Evolutionary conservation across 345 rosid genomes (phyloP).

Genomic region (Gossypioides kirkii): DNA sequence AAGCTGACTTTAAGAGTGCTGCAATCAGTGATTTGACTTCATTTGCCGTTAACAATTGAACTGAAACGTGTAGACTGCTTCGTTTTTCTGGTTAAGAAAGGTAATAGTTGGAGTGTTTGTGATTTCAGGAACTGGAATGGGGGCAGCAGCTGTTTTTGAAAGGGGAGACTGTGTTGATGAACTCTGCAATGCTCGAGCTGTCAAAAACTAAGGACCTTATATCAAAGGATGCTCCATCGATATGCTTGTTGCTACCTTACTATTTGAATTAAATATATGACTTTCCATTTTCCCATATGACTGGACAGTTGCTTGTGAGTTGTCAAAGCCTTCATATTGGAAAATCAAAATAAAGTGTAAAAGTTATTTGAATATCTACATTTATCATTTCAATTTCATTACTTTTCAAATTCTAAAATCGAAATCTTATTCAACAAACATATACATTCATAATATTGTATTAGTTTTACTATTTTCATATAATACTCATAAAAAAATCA

Average conservation of each 20-base stretch:
- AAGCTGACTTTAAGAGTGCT: background rate
- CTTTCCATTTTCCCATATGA: background rate
- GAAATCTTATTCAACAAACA: too few relatives aligned
- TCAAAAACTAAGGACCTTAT: constrained; percentile 24
- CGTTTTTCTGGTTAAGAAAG: background rate
- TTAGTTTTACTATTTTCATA: too few relatives aligned
- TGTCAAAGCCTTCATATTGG: background rate
- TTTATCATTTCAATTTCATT: too few relatives aligned
- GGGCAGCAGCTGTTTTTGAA: constrained; percentile 88
- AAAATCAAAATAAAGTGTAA: background rate
- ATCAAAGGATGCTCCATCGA: constrained; percentile 36
- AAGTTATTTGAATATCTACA: too few relatives aligned
- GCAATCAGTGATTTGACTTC: background rate
- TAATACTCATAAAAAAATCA: too few relatives aligned
- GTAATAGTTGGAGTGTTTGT: too few relatives aligned
- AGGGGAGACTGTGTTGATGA: constrained; percentile 67
- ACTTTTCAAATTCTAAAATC: too few relatives aligned
- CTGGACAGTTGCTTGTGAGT: background rate
- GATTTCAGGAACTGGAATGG: constrained; percentile 69
- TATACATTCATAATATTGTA: too few relatives aligned
- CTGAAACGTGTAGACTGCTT: too few relatives aligned
- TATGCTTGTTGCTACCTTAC: background rate
- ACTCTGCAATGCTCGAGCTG: constrained; percentile 38
- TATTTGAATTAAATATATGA: background rate
- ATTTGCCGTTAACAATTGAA: too few relatives aligned